Base-by-base conservation (phyloP, 2,329 filamentous ascomycete species). In the Aureobasidium sp. region DNA sequence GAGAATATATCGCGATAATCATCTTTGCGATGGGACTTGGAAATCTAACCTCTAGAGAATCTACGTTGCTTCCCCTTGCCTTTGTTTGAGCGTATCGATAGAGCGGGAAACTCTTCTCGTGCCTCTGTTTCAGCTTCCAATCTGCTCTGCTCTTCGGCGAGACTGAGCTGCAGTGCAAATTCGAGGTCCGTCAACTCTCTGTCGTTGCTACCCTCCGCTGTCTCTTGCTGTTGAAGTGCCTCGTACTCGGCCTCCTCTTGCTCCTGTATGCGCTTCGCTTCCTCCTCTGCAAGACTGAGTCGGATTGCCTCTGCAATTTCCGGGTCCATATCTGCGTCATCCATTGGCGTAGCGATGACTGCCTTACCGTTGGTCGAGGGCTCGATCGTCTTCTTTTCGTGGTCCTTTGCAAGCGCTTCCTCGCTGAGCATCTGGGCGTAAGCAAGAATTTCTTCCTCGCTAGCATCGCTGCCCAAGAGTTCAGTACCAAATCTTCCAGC, bases 401-500 rank as follows among this genome's bases (percentile, higher is more conserved):
- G 75, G 54, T 84, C 82, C 27, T 73, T 75, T 52, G 78, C 77
- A 52, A 81, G 75, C 8, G 78, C 75, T 68, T 87, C 85, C 69
- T 86, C 79, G 54, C 83, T 86, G 39, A 87, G 71, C 71, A 87
- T 76, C 15, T 81, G 79, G 8, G 85, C 85, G 70, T 86, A 87
- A 2, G 83, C 82, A 27, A 87, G 68, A 54, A 85, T 77, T 66
- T 87, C 82, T 60, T 87, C 85, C 66, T 87, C 84, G 62, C 75
- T 81, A 3, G 79, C 77, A 59, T 78, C 81, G 2, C 77, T 77
- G 0, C 79, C 82, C 2, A 87, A 74, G 11, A 97, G 75, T 37
- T 91, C 90, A 2, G 94, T 85, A 6, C 94, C 94, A 69, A 96
- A 99, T 39, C 93, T 85, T 33, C 84, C 86, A 39, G 85, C 87